Conservation (phyloP, 108 stramenopile genomes). For the Cyclostephanos tholiformis region DNA sequence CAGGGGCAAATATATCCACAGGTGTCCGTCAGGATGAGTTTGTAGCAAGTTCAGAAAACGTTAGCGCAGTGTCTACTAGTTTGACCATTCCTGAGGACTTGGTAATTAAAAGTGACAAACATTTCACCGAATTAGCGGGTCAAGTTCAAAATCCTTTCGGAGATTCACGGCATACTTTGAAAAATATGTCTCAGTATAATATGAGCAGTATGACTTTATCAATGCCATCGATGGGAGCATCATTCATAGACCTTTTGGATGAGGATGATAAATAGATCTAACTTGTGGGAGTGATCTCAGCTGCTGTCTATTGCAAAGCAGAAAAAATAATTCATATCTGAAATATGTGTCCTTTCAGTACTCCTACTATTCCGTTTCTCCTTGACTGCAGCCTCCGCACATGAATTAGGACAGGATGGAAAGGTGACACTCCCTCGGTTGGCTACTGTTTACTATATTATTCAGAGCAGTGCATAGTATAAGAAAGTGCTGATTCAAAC, state of each 20-base stretch:
- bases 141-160: slow-evolving; percentile 10
- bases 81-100: slow-evolving; percentile 22
- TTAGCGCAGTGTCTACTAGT: slow-evolving; percentile 11
- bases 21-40: slow-evolving; percentile 1
- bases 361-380: too few species aligned
- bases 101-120: slow-evolving; percentile 11
- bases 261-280: neutral
- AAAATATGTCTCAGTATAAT: neutral
- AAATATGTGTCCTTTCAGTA: too few species aligned
- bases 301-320: too few species aligned
- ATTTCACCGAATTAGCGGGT: slow-evolving; percentile 18
- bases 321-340: too few species aligned
- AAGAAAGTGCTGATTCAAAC: too few species aligned
- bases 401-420: too few species aligned
- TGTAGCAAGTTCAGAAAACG: neutral
- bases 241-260: neutral
- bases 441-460: too few species aligned
- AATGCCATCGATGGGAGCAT: neutral
- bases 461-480: too few species aligned
- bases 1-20: neutral
- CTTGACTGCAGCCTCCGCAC: too few species aligned
- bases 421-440: too few species aligned
- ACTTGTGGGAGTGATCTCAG: too few species aligned
- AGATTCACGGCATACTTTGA: neutral
- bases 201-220: slow-evolving; percentile 8